Base-by-base conservation (phyloP, 345 rosid genomes). In the Murraya paniculata region DNA sequence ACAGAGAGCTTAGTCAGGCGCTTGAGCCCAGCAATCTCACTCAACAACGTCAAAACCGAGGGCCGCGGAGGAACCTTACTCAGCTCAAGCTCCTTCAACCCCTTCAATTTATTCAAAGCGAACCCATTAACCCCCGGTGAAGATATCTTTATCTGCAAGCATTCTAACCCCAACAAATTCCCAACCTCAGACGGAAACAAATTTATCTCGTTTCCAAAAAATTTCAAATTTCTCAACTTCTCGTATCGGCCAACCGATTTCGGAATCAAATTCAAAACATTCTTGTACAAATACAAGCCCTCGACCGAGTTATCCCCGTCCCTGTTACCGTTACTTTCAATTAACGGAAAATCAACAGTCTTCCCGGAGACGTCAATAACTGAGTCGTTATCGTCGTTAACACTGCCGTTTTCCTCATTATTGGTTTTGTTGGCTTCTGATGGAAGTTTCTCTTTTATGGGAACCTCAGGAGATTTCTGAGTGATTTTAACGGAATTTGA, bases 1-100 rank as follows among this genome's bases (percentile, higher is more conserved):
- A 94, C 93, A 80, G 97, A 91, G 39, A 96, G 97, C 83, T 87
- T 96, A 16, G 93, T 91, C 91, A 96, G 89, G 84, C 86, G 82
- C 76, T 87, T 88, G 27, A 96, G 89, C 75, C 89, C 97, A 31
- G 94, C 87, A 81, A 96, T 91, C 86, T 92, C 95, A 73, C 88
- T 88, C 85, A 96, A 86, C 57, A 94, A 80, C 11, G 95, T 89
- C 81, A 94, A 83, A 50, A 89, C 91, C 2, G 97, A 91, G 45
- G 97, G 88, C 48, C 94, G 87, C 8, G 87, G 89, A 0, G 93
- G 94, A 30, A 84, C 92, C 82, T 87, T 92, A 56, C 94, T 90
- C 30, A 96, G 84, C 77, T 96, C 95, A 24, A 96, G 95, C 90
- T 94, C 99, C 84, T 90, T 96, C 81, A 96, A 82, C 33, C 89